These are phyloP conservation scores for Cercospora sesami DNA, from an alignment of 2,329 filamentous ascomycete species.

Conservation along the genomic window DNA sequence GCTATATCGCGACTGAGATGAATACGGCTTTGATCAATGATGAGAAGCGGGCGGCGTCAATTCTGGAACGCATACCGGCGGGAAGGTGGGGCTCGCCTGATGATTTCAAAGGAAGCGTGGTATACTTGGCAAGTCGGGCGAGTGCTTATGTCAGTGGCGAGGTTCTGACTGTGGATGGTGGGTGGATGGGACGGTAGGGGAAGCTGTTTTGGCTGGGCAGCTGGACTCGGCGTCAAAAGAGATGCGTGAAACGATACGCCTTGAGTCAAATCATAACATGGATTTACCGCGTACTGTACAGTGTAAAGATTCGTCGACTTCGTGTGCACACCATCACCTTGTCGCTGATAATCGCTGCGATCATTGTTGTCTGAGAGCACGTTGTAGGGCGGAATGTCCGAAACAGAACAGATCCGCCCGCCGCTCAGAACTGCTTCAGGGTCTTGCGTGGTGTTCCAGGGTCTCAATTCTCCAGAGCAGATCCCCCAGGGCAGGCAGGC, in stretches of 20 bases:
- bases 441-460: not conserved
- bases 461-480: not conserved
- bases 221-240: not conserved
- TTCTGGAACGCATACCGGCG: conserved; percentile 77
- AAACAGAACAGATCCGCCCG: not conserved
- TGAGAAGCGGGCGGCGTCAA: conserved; percentile 66
- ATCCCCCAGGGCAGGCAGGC: not conserved
- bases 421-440: not conserved
- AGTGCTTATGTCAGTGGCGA: conserved; percentile 81
- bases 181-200: conserved; percentile 73
- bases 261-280: not conserved
- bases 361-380: not conserved
- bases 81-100: conserved; percentile 80
- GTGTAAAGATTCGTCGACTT: not conserved
- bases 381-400: not conserved
- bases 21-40: conserved; percentile 79
- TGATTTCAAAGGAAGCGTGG: conserved; percentile 81
- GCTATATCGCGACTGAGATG: conserved; percentile 94
- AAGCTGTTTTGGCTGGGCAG: not conserved
- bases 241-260: not conserved
- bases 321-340: not conserved
- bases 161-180: conserved; percentile 79
- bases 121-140: conserved; percentile 75
- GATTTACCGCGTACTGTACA: not conserved
- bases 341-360: not conserved